phyloP scores from a whole-genome alignment of 2,329 filamentous ascomycete genomes.

The Colletotrichum neosansevieriae region DNA sequence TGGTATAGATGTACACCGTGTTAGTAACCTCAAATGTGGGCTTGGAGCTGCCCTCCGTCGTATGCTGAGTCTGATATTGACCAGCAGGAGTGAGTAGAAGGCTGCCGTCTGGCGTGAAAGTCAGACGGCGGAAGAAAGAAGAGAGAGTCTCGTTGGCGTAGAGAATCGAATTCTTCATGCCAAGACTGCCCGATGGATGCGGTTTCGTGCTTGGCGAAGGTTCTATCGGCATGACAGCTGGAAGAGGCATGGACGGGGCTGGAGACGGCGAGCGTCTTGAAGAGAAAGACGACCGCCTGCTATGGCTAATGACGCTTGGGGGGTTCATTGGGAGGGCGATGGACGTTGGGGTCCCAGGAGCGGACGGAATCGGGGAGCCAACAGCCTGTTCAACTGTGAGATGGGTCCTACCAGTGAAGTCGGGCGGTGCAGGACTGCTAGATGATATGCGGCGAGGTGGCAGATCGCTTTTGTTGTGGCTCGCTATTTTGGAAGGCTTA shows the following conservation, averaged over 20 bases:
- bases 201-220: conserved; percentile 80
- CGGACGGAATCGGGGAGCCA: conserved; percentile 89
- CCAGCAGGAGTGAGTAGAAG: conserved; percentile 94
- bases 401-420: conserved; percentile 76
- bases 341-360: conserved; percentile 92
- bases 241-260: conserved; percentile 91
- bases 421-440: conserved; percentile 90
- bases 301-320: conserved; percentile 76
- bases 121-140: conserved; percentile 93
- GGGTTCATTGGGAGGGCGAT: conserved; percentile 96
- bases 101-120: conserved; percentile 95
- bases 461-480: conserved; percentile 85
- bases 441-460: conserved; percentile 91
- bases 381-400: conserved; percentile 69
- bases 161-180: conserved; percentile 86
- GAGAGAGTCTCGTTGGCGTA: conserved; percentile 98
- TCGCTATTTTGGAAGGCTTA: conserved; percentile 83
- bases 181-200: conserved; percentile 68
- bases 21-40: conserved; percentile 89
- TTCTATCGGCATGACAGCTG: conserved; percentile 94
- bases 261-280: conserved; percentile 90
- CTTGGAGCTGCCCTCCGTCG: conserved; percentile 74
- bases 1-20: conserved; percentile 97
- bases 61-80: conserved; percentile 88
- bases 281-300: conserved; percentile 86